Conservation (phyloP, 257 asterid genomes). For the Schizonepeta tenuifolia region DNA sequence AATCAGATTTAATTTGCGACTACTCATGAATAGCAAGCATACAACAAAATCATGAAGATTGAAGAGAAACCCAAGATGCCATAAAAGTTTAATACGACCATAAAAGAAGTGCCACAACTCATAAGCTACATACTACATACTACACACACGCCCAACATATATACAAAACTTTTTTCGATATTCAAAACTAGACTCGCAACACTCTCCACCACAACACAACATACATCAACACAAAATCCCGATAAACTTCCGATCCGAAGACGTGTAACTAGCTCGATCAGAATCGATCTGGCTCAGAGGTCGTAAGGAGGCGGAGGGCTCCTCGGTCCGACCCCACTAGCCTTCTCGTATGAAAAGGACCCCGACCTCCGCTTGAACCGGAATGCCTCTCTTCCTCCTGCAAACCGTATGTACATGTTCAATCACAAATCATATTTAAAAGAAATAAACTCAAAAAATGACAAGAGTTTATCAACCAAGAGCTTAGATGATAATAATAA, state of each 20-base stretch:
- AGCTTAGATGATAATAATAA: too few relatives aligned
- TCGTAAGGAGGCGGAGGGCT: slow-evolving; percentile 95
- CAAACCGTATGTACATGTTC: not conserved
- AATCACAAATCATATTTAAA: not conserved
- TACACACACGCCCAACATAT: not conserved
- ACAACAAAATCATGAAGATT: not conserved
- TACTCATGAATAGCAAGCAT: not conserved
- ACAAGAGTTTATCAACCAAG: too few relatives aligned
- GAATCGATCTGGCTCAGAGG: slow-evolving; percentile 53
- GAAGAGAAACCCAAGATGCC: not conserved
- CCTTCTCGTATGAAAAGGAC: slow-evolving; percentile 79
- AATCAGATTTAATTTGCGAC: not conserved
- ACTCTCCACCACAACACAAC: not conserved
- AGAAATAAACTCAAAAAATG: too few relatives aligned
- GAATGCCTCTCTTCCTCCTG: slow-evolving; percentile 73
- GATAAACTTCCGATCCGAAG: not conserved
- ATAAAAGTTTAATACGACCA: not conserved
- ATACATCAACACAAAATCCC: slow-evolving; percentile 25
- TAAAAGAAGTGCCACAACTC: not conserved
- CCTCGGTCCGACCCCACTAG: slow-evolving; percentile 80
- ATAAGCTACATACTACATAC: not conserved
- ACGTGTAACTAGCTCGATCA: not conserved
- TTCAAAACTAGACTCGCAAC: not conserved
- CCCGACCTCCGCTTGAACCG: slow-evolving; percentile 80
- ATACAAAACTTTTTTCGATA: not conserved